Percentiles rank a stretch among this genome's conserved stretches.
Evolutionary conservation across 169 alveolate species (phyloP).

Genomic region (Plasmodium yoelii): DNA sequence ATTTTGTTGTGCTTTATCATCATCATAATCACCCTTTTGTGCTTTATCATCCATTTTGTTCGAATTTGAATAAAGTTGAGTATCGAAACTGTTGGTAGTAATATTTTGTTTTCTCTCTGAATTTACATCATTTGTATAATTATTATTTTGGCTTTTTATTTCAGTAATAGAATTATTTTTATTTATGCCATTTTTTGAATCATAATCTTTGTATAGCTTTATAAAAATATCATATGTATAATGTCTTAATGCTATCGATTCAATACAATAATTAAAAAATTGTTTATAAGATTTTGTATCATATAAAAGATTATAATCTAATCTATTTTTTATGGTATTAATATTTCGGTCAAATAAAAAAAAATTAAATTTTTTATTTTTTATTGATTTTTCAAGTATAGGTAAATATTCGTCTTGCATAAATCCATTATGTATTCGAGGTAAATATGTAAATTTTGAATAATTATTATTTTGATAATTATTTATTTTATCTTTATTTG

Average conservation of each 20-base stretch:
- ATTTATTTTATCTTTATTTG: constrained; percentile 13
- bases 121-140: neutral
- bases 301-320: constrained; percentile 58
- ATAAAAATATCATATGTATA: constrained; percentile 30
- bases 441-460: constrained; percentile 47
- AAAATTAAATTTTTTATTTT: constrained; percentile 28
- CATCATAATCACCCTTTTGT: too few relatives aligned
- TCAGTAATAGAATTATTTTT: neutral
- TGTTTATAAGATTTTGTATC: constrained; percentile 62
- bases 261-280: constrained; percentile 55
- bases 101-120: neutral
- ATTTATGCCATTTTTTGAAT: neutral
- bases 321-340: constrained; percentile 45
- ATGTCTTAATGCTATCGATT: constrained; percentile 52
- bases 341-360: constrained; percentile 45
- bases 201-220: constrained; percentile 23
- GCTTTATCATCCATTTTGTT: too few relatives aligned
- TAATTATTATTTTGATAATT: constrained; percentile 10
- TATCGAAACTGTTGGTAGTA: neutral
- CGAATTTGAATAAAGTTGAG: too few relatives aligned
- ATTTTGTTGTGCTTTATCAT: too few relatives aligned
- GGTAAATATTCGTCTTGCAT: constrained; percentile 57
- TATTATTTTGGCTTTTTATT: too few relatives aligned
- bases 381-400: constrained; percentile 22
- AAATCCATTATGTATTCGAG: constrained; percentile 73